These are phyloP conservation scores for Daphne laureola DNA, from an alignment of 441 rosid species.

Conservation along the genomic window DNA sequence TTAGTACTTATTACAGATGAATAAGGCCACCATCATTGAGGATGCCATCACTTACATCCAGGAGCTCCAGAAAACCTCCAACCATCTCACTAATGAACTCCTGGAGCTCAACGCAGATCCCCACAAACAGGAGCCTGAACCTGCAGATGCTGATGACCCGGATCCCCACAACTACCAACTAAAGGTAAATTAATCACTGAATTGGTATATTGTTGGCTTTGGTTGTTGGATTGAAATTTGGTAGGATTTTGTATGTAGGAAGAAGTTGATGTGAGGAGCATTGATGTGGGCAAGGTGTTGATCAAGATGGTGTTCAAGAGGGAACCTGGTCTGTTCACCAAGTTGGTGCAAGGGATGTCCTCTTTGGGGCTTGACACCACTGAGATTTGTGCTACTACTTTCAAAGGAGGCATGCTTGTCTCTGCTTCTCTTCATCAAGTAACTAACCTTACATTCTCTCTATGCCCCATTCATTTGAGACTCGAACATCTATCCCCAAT, in stretches of 20 bases:
- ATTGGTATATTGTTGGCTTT: no score
- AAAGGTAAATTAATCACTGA: constrained; percentile 34
- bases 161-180: constrained; percentile 40
- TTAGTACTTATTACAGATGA: no score
- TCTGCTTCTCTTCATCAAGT: constrained; percentile 40
- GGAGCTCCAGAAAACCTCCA: constrained; percentile 42
- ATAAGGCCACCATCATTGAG: constrained; percentile 65
- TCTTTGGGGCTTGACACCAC: constrained; percentile 43
- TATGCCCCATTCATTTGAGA: no score
- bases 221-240: no score
- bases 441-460: background rate
- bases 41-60: constrained; percentile 72
- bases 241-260: no score
- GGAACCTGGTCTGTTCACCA: constrained; percentile 44
- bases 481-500: no score
- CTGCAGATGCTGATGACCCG: no score
- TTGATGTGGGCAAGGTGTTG: constrained; percentile 51
- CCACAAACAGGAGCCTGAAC: no score
- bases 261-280: constrained; percentile 41
- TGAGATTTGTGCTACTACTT: constrained; percentile 47
- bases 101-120: constrained; percentile 41
- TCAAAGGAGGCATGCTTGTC: constrained; percentile 45
- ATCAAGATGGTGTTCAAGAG: constrained; percentile 57
- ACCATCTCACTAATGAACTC: constrained; percentile 42
- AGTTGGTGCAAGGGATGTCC: constrained; percentile 46